These are phyloP conservation scores for Prunus dulcis DNA, from an alignment of 306 rosid species.

Conservation along the genomic window DNA sequence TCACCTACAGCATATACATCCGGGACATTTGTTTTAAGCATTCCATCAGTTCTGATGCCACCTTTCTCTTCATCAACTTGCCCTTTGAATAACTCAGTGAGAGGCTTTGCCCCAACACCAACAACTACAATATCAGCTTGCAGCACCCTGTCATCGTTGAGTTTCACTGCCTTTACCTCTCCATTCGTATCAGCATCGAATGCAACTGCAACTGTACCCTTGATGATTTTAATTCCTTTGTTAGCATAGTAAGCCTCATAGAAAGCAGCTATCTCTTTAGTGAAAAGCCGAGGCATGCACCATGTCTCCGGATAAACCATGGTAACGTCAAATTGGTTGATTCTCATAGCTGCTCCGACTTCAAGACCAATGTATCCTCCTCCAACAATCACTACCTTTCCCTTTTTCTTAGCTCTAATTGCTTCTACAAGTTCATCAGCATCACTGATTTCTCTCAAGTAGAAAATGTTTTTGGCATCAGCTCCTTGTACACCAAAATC, in stretches of 20 bases:
- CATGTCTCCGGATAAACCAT: slow-evolving; percentile 30
- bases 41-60: slow-evolving; percentile 38
- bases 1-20: slow-evolving; percentile 43
- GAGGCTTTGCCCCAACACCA: slow-evolving; percentile 42
- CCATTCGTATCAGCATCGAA: slow-evolving; percentile 8
- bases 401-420: slow-evolving; percentile 28
- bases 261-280: slow-evolving; percentile 31
- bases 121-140: slow-evolving; percentile 41
- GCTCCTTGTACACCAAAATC: slow-evolving; percentile 34
- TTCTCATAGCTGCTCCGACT: slow-evolving; percentile 42
- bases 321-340: slow-evolving; percentile 39
- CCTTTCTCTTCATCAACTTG: slow-evolving; percentile 29
- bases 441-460: slow-evolving; percentile 43
- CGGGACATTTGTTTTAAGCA: slow-evolving; percentile 22
- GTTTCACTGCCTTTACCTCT: slow-evolving; percentile 38
- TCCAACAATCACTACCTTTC: slow-evolving; percentile 41
- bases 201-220: slow-evolving; percentile 18
- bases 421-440: slow-evolving; percentile 35
- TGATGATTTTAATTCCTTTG: slow-evolving; percentile 35
- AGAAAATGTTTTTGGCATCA: slow-evolving; percentile 36
- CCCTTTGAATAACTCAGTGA: slow-evolving; percentile 30
- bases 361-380: slow-evolving; percentile 52
- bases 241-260: slow-evolving; percentile 34
- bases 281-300: slow-evolving; percentile 39
- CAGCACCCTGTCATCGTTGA: slow-evolving; percentile 33